Conservation (phyloP, 2,329 filamentous ascomycete species). For the Alternaria solani region DNA sequence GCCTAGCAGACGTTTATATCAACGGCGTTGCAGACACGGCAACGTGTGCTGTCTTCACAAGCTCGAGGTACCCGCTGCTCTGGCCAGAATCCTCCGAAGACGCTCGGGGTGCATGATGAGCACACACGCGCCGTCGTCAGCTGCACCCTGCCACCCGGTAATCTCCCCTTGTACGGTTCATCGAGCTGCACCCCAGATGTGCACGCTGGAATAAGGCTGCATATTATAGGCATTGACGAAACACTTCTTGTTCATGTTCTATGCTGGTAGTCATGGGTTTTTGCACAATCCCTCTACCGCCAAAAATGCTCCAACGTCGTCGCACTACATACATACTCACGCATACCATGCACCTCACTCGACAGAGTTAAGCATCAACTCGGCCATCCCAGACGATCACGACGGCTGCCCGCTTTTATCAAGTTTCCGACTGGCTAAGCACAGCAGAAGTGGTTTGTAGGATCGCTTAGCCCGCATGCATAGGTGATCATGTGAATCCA, state of each 20-base stretch:
- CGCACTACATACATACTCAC: slow-evolving; percentile 33
- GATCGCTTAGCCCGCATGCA: slow-evolving; percentile 44
- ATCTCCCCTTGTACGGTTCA: slow-evolving; percentile 14
- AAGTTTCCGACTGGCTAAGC: slow-evolving; percentile 42
- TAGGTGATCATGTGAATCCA: slow-evolving; percentile 37
- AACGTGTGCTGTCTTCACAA: background rate
- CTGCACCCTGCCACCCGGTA: slow-evolving; percentile 28
- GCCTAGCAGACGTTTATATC: background rate
- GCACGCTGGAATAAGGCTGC: slow-evolving; percentile 16
- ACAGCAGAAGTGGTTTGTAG: slow-evolving; percentile 29
- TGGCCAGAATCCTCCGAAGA: slow-evolving; percentile 3
- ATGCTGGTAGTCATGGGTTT: background rate
- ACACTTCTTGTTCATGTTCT: slow-evolving; percentile 18
- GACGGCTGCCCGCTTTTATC: slow-evolving; percentile 31
- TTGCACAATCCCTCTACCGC: background rate
- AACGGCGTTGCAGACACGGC: background rate
- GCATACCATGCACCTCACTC: slow-evolving; percentile 26
- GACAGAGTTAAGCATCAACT: slow-evolving; percentile 16
- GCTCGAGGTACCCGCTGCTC: slow-evolving; percentile 5
- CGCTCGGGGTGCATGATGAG: slow-evolving; percentile 15
- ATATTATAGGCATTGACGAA: background rate
- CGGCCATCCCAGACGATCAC: slow-evolving; percentile 28
- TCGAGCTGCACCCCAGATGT: slow-evolving; percentile 11
- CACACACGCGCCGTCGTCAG: slow-evolving; percentile 21
- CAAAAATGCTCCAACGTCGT: slow-evolving; percentile 22